Base-by-base conservation (phyloP, 768 basidiomycete genomes). In the Dacryopinax primogenitus region DNA sequence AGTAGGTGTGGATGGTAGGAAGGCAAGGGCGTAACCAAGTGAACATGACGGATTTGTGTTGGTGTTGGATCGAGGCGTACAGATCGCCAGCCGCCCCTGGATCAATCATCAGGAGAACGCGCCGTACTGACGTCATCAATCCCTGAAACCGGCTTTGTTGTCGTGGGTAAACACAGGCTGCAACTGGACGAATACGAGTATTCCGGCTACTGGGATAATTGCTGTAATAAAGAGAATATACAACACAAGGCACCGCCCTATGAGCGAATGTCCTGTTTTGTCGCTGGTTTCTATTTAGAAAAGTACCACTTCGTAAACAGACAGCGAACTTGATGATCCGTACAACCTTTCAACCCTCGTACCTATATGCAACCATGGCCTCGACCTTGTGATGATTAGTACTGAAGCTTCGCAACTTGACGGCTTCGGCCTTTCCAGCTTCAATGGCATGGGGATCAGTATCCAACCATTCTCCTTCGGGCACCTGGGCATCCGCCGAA, bases 311-410 rank as follows among this genome's bases (percentile, higher is more conserved):
- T n/a, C n/a, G n/a, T n/a, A n/a, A n/a, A n/a, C n/a, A n/a, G n/a
- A 37, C 36, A 37, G 18, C 18, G 9, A 9, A 37, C 18, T 9
- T 37, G 36, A 37, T 37, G 36, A 37, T 9, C 36, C 18, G 36
- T 37, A 37, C 36, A 37, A 9, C 36, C 36, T 33, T 26, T 72
- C 79, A 90, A 69, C 88, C 88, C 66, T 92, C 92, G 68, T 92
- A 93, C 36, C 93, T 84, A 78, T 97, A 98, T 3, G 94, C 93
- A 58, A 98, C 95, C 90, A 97, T 91, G 3, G 94, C 92, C 74
- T 97, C 90, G 72, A 99, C 90, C 65, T 91, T 85, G 73, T 99
- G 96, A n/a, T 94, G 85, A 74, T 97, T 94, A 2, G 96, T 99
- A 75, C 90, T 94, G 77, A 98, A 99, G 73, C 85, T 93, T 70